These are phyloP conservation scores for Coniella vitis DNA, from an alignment of 2,329 filamentous ascomycete species.

Conservation along the genomic window DNA sequence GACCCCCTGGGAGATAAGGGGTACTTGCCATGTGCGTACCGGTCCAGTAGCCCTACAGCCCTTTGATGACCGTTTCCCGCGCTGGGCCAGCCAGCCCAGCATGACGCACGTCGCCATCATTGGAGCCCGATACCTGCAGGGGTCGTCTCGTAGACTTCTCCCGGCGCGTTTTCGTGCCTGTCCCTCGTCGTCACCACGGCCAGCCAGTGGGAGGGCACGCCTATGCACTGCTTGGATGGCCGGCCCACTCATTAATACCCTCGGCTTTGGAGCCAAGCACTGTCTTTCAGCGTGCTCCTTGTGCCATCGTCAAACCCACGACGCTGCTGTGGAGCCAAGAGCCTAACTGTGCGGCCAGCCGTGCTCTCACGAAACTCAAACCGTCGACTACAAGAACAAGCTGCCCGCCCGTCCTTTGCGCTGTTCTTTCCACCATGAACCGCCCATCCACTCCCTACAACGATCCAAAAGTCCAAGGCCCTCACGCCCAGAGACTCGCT, in stretches of 20 bases:
- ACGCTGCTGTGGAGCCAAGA: too few relatives aligned
- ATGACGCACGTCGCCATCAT: conserved; percentile 11
- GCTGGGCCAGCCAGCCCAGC: too few relatives aligned
- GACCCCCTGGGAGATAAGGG: too few relatives aligned
- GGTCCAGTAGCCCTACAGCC: too few relatives aligned
- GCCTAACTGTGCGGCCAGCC: too few relatives aligned
- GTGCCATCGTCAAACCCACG: too few relatives aligned
- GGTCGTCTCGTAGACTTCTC: conserved; percentile 2
- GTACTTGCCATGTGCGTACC: too few relatives aligned
- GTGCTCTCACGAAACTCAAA: conserved; percentile 12
- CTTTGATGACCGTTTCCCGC: too few relatives aligned
- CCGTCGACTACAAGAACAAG: conserved; percentile 26
- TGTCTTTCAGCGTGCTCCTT: conserved; percentile 22
- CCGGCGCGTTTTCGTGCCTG: conserved; percentile 16
- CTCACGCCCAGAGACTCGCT: conserved; percentile 33
- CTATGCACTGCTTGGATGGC: too few relatives aligned
- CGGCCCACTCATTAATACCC: conserved; percentile 27
- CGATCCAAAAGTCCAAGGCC: conserved; percentile 38
- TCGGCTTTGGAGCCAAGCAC: conserved; percentile 25
- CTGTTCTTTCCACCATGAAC: not conserved
- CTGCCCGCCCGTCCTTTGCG: conserved; percentile 19
- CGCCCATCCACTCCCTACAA: conserved; percentile 34
- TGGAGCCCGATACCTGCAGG: conserved; percentile 13
- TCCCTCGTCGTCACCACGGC: not conserved
- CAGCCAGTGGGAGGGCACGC: conserved; percentile 17